Evolutionary conservation across 345 rosid genomes (phyloP).

Genomic region (Gossypium bickii): DNA sequence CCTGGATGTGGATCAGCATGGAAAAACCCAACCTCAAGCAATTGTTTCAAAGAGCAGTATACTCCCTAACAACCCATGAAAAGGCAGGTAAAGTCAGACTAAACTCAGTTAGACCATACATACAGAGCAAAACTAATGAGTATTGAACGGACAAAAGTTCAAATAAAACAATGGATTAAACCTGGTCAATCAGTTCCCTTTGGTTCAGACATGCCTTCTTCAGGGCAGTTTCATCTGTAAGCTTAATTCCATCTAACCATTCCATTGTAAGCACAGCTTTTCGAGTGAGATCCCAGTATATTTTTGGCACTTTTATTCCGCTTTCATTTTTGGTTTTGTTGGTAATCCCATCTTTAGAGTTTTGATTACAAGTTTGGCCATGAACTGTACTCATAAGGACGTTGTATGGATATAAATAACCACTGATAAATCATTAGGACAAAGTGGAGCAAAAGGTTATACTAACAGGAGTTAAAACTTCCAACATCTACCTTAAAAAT

Average conservation of each 20-base stretch:
- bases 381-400: conserved; percentile 33
- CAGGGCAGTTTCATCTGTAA: conserved; percentile 66
- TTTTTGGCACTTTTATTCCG: conserved; percentile 80
- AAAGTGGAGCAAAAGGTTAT: background rate
- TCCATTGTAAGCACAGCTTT: conserved; percentile 94
- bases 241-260: conserved; percentile 95
- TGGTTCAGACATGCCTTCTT: conserved; percentile 57
- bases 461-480: background rate
- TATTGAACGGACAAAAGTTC: background rate
- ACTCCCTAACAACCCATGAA: conserved; percentile 52
- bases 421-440: background rate
- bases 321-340: conserved; percentile 34
- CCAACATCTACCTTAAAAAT: background rate
- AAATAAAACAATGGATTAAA: conserved; percentile 15
- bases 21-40: conserved; percentile 95
- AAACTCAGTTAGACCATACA: background rate
- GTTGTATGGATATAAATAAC: background rate
- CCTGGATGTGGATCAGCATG: conserved; percentile 99
- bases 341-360: conserved; percentile 27
- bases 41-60: conserved; percentile 85
- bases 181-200: conserved; percentile 83
- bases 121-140: background rate
- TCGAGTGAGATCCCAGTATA: conserved; percentile 76
- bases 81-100: conserved; percentile 1
- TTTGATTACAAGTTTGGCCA: conserved; percentile 28